Base-by-base conservation (phyloP, 495 filamentous ascomycete species). In the Trichocladium antarcticum region DNA sequence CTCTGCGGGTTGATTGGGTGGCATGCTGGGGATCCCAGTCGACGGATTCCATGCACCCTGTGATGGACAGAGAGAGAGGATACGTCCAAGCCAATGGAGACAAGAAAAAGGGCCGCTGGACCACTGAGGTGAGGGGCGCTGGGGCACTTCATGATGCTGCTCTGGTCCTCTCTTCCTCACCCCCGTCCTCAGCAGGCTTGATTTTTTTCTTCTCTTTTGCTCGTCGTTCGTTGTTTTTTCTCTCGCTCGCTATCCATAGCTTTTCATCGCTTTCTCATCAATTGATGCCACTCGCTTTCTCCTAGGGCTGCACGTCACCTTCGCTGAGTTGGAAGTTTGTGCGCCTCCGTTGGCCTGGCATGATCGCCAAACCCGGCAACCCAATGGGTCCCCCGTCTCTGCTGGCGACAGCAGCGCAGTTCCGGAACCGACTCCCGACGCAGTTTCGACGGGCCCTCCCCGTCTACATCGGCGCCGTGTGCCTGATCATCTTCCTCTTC, bases 401-500 rank as follows among this genome's bases (percentile, higher is more conserved):
- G 34, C 61, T 61, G 16, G 53, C 64, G 39, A 65, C 62, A 8
- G 57, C 47, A 14, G 63, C 64, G 21, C 63, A 64, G 51, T 58
- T 68, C 32, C 55, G 68, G 29, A 68, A 68, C 51, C 61, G 61
- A 7, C 46, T 65, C 21, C 64, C 64, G 8, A 59, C 57, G 7
- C 66, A 69, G 35, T 58, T 69, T 24, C 60, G 65, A 19, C 61
- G 67, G 37, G 49, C 47, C 24, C 57, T 64, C 5, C 56, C 60
- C 19, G 47, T 69, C 42, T 69, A 69, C 41, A 40, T 63, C 29
- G 61, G 43, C 34, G 59, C 49, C 49, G 48, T 68, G 36, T 49
- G 67, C 52, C 49, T 71, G 0, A 39, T 72, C 16, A 51, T 76
- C 27, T 51, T 74, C 40, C 29, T 71, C 50, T 58, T 73, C 28